A percentile compares a stretch with the other conserved stretches of the same genome.
Conservation (phyloP, 768 basidiomycete species). For the Tricholoma flavovirens region DNA sequence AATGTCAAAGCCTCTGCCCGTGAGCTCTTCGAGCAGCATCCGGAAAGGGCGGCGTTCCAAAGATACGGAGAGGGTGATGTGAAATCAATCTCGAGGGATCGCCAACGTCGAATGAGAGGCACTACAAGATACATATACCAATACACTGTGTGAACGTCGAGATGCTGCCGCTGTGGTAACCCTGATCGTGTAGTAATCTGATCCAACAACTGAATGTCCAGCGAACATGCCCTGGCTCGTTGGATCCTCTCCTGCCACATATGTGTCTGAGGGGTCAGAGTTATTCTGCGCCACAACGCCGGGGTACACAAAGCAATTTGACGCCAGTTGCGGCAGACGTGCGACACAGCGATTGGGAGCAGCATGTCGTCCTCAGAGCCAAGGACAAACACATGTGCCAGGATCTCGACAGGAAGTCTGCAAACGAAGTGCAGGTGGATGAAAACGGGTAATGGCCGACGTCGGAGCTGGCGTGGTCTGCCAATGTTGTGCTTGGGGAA, state of each 20-base stretch:
- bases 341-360: slow-evolving; percentile 59
- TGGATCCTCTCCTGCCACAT: slow-evolving; percentile 63
- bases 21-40: slow-evolving; percentile 35
- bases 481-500: slow-evolving; percentile 23
- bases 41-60: slow-evolving; percentile 63
- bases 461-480: slow-evolving; percentile 31
- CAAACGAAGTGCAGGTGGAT: slow-evolving; percentile 43
- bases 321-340: slow-evolving; percentile 65
- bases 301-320: slow-evolving; percentile 55
- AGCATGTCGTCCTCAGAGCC: slow-evolving; percentile 51
- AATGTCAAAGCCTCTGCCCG: slow-evolving; percentile 36
- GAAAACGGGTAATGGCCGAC: slow-evolving; percentile 18
- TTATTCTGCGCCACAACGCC: slow-evolving; percentile 58
- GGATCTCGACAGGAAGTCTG: slow-evolving; percentile 56
- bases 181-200: slow-evolving; percentile 22
- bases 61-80: slow-evolving; percentile 52
- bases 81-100: slow-evolving; percentile 58
- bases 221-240: slow-evolving; percentile 54
- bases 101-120: slow-evolving; percentile 49
- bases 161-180: slow-evolving; percentile 23
- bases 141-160: slow-evolving; percentile 45
- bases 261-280: slow-evolving; percentile 37
- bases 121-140: slow-evolving; percentile 55
- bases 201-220: slow-evolving; percentile 52
- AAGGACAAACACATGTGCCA: slow-evolving; percentile 57